Base-by-base conservation (phyloP, 106 monocot genomes). In the Xerophyta viscosa region DNA sequence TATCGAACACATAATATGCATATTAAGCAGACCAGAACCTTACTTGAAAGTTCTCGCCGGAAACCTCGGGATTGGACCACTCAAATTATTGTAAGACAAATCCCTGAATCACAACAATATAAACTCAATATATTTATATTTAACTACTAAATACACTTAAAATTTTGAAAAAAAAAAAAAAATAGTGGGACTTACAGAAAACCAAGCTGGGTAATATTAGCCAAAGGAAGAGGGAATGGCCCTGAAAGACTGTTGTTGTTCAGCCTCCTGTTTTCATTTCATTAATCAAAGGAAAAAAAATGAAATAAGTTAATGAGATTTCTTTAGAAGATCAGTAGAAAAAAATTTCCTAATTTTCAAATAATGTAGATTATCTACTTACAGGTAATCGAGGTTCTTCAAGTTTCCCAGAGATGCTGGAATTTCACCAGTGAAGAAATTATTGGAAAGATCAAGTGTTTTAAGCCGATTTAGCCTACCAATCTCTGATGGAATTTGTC, bases 361-460 rank as follows among this genome's bases (percentile, higher is more conserved):
- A 39, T 3, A 10, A 39, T 39, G 39, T 1, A 17, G 5, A 10
- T 27, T 29, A 9, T 48, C 52, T 33, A 57, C 78, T 84, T 68
- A 84, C 84, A 84, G 31, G 60, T 87, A 92, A 24, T 63, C 62
- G 71, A 92, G 86, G 65, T 37, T 92, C 29, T 44, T 63, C 25
- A 92, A 68, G 42, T 79, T 54, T 27, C 87, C 80, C 19, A 92
- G 8, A 30, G 87, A 83, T n/a, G 11, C 21, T 2, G 92, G 86
- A 29, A 92, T 58, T 46, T 69, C 77, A 29, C 86, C 92, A 54
- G 27, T 62, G 56, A 92, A 75, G 31, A 57, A 7, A 50, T 92
- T 92, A 56, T 69, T 77, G 25, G 79, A 88, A 44, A 88, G 75
- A 53, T 88, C 78, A 42, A 88, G 88, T 43, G 88, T 79, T 27